These are phyloP conservation scores for Cucurbita pepo DNA, from an alignment of 306 rosid genomes.

Conservation along the genomic window DNA sequence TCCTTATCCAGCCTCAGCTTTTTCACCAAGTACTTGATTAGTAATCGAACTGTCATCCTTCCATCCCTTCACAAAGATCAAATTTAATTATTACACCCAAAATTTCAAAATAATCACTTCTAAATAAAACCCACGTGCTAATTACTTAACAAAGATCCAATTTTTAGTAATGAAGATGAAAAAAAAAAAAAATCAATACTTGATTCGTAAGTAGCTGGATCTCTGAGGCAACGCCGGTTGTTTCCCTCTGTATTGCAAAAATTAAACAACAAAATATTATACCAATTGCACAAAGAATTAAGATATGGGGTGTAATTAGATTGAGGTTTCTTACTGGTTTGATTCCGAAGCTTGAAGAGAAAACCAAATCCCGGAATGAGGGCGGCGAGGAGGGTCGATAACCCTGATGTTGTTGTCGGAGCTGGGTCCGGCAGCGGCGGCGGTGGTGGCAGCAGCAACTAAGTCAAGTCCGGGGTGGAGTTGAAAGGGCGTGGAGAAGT, in stretches of 20 bases:
- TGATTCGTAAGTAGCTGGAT: conserved; percentile 84
- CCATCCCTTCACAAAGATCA: conserved; percentile 43
- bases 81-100: not conserved
- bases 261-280: not conserved
- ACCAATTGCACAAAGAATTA: no score
- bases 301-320: not conserved
- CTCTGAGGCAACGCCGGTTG: conserved; percentile 80
- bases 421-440: conserved; percentile 15
- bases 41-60: conserved; percentile 87
- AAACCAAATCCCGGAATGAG: conserved; percentile 94
- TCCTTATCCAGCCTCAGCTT: conserved; percentile 75
- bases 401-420: conserved; percentile 21
- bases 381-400: conserved; percentile 77
- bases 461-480: not conserved
- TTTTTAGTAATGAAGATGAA: not conserved
- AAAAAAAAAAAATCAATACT: conserved; percentile 22
- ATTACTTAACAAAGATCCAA: not conserved
- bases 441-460: conserved; percentile 6
- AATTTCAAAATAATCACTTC: not conserved
- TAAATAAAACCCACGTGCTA: not conserved
- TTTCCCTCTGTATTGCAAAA: conserved; percentile 41
- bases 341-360: conserved; percentile 58
- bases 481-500: conserved; percentile 20
- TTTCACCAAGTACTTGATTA: conserved; percentile 69
- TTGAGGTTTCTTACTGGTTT: conserved; percentile 46